phyloP scores from a whole-genome alignment of 441 rosid genomes.

The Omphalea diandra region DNA sequence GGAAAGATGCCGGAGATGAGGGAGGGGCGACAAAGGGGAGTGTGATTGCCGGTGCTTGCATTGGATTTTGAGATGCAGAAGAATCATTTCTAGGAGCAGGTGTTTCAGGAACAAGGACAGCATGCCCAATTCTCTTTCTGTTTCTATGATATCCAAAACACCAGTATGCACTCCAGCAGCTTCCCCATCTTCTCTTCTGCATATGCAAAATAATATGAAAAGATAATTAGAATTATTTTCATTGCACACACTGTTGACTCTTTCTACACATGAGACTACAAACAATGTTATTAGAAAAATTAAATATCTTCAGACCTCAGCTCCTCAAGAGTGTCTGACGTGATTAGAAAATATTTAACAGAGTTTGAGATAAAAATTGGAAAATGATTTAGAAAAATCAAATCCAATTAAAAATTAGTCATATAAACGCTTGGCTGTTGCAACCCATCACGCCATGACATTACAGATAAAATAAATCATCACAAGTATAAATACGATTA shows the following conservation, averaged over 20 bases:
- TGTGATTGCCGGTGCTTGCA: constrained; percentile 39
- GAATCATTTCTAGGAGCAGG: constrained; percentile 34
- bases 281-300: not conserved
- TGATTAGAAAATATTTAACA: not conserved
- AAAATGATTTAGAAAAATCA: not conserved
- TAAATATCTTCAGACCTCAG: not conserved
- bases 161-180: constrained; percentile 56
- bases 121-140: constrained; percentile 66
- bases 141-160: constrained; percentile 71
- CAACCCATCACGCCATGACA: not conserved
- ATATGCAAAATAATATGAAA: constrained; percentile 16
- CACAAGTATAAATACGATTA: no score
- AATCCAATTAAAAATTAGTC: not conserved
- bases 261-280: not conserved
- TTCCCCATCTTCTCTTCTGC: constrained; percentile 78
- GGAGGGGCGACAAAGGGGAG: constrained; percentile 94
- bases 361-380: not conserved
- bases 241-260: constrained; percentile 3
- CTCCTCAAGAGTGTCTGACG: not conserved
- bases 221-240: not conserved
- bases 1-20: constrained; percentile 92
- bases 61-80: constrained; percentile 35
- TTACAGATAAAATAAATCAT: not conserved
- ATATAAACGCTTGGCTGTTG: not conserved
- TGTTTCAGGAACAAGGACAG: constrained; percentile 60